phyloP scores from a whole-genome alignment of 345 rosid genomes.

The Alliaria petiolata region DNA sequence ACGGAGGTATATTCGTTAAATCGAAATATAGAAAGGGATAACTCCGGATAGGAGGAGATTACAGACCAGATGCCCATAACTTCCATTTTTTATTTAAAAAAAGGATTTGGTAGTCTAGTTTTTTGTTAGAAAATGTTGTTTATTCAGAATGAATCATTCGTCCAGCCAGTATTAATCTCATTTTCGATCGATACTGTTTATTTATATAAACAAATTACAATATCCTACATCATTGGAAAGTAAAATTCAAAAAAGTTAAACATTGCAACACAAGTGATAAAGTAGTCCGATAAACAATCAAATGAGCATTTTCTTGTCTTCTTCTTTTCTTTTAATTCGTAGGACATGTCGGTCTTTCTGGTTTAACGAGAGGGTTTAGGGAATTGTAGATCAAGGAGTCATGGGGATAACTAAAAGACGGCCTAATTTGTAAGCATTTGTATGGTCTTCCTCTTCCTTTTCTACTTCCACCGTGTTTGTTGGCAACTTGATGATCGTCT shows the following conservation, averaged over 20 bases:
- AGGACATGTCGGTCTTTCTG: background rate
- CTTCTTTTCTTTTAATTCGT: background rate
- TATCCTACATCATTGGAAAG: background rate
- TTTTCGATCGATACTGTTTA: background rate
- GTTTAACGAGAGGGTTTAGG: background rate
- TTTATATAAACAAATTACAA: constrained; percentile 9
- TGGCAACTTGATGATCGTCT: constrained; percentile 14
- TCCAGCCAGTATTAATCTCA: background rate
- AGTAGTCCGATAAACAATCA: background rate
- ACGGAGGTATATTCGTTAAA: no score
- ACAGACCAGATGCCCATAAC: no score
- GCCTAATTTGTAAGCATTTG: constrained; percentile 7
- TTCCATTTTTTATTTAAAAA: no score
- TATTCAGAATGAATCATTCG: background rate
- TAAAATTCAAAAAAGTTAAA: background rate
- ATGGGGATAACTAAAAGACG: constrained; percentile 27
- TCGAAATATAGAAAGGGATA: no score
- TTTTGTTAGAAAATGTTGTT: background rate
- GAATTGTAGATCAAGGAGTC: constrained; percentile 32
- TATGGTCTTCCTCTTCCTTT: constrained; percentile 20
- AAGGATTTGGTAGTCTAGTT: background rate
- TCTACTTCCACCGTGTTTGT: constrained; percentile 17
- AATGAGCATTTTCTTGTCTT: background rate
- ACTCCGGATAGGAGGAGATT: no score
- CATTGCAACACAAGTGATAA: background rate